Conservation (phyloP, 768 basidiomycete genomes). For the Boletus fagicola region DNA sequence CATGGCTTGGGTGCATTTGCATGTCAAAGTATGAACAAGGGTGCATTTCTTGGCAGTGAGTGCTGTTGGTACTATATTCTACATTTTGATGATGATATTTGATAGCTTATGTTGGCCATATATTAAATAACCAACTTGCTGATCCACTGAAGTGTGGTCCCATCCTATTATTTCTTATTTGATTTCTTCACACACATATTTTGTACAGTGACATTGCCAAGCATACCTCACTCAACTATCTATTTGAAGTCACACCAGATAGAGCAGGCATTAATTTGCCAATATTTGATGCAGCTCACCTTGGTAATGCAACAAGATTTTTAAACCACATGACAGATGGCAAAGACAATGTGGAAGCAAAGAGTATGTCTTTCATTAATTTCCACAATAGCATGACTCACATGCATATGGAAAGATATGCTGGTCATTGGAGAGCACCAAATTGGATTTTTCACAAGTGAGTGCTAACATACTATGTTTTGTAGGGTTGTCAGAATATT, state of each 20-base stretch:
- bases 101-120: conserved; percentile 43
- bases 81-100: background rate
- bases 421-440: conserved; percentile 37
- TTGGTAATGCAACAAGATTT: conserved; percentile 46
- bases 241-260: conserved; percentile 26
- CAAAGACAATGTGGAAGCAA: conserved; percentile 23
- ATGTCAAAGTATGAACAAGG: conserved; percentile 16
- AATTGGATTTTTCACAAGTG: conserved; percentile 38
- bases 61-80: background rate
- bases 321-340: conserved; percentile 35
- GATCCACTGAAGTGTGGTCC: conserved; percentile 2
- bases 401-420: conserved; percentile 14
- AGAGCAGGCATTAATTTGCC: background rate
- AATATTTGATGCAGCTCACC: conserved; percentile 38
- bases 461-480: conserved; percentile 9
- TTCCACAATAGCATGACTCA: background rate
- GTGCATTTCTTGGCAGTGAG: conserved; percentile 36
- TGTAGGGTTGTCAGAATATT: background rate
- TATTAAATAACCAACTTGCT: conserved; percentile 18
- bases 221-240: conserved; percentile 33
- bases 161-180: background rate
- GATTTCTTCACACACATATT: background rate
- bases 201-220: conserved; percentile 11
- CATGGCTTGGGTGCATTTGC: conserved; percentile 51
- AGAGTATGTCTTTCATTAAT: conserved; percentile 20